A percentile compares a stretch with the other conserved stretches of the same genome.
These are phyloP conservation scores for Boletus fagicola DNA, from an alignment of 768 basidiomycete species.

Conservation along the genomic window DNA sequence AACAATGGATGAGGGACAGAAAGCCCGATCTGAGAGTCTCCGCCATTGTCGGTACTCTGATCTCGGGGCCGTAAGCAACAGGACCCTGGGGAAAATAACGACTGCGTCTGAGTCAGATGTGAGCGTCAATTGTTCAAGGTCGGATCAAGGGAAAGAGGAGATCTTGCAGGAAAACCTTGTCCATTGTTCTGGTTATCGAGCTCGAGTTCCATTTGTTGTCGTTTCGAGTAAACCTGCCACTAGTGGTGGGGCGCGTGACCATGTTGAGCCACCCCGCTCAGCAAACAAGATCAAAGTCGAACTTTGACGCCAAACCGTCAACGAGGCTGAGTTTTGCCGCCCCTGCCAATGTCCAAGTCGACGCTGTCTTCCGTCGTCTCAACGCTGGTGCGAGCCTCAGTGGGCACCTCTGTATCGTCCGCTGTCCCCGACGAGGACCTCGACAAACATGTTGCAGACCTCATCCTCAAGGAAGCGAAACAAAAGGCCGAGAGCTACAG, in stretches of 20 bases:
- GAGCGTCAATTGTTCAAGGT: not conserved
- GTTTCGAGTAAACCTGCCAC: not conserved
- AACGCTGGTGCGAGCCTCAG: constrained; percentile 71
- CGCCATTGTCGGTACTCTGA: not conserved
- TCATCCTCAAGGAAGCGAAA: constrained; percentile 91
- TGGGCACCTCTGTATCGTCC: constrained; percentile 61
- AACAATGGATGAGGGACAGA: constrained; percentile 6
- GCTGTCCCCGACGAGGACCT: constrained; percentile 79
- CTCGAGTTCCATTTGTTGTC: not conserved
- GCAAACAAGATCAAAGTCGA: constrained; percentile 24
- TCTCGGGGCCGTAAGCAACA: constrained; percentile 4
- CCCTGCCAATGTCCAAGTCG: constrained; percentile 39
- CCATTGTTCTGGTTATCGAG: not conserved
- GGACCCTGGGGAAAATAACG: not conserved
- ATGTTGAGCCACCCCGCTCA: constrained; percentile 7
- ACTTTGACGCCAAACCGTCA: constrained; percentile 5
- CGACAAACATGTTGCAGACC: constrained; percentile 87
- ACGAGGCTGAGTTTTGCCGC: constrained; percentile 1
- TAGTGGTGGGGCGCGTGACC: not conserved
- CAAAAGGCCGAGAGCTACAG: constrained; percentile 81
- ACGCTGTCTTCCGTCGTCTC: constrained; percentile 86
- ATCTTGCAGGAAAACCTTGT: not conserved
- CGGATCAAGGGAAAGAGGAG: not conserved
- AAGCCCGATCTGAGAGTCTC: constrained; percentile 3
- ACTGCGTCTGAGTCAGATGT: not conserved